phyloP scores from a whole-genome alignment of 371 early-diverging fungal genomes.

The Mucor irregularis region DNA sequence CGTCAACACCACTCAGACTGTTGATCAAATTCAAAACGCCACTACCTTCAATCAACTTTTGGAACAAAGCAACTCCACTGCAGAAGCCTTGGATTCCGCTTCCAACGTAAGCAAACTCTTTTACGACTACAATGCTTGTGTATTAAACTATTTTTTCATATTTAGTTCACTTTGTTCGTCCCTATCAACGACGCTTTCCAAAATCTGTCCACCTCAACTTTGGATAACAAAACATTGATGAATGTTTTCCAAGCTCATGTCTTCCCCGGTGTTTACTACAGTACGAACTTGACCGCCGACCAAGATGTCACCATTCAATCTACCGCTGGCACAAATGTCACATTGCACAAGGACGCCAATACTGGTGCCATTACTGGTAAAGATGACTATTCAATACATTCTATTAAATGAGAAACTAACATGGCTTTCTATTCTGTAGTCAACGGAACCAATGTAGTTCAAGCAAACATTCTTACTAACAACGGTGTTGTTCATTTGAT shows the following conservation, averaged over 20 bases:
- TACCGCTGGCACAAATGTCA: slow-evolving; percentile 1
- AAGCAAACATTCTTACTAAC: slow-evolving; percentile 37
- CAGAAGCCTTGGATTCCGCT: not conserved
- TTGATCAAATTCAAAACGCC: slow-evolving; percentile 14
- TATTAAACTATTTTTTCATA: too few species aligned
- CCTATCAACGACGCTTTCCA: slow-evolving; percentile 29
- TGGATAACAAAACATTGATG: slow-evolving; percentile 7
- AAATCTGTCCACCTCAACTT: not conserved
- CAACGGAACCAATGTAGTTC: slow-evolving; percentile 29
- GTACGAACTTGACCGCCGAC: slow-evolving; percentile 35
- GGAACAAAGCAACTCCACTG: not conserved
- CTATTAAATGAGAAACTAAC: not conserved
- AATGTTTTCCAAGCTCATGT: slow-evolving; percentile 34
- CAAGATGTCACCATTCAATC: not conserved
- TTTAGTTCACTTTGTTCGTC: slow-evolving; percentile 37
- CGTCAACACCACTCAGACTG: slow-evolving; percentile 9
- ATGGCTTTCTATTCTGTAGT: not conserved
- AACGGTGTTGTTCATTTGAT: slow-evolving; percentile 54
- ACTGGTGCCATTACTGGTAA: slow-evolving; percentile 6
- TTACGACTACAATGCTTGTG: too few species aligned
- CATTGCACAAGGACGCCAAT: not conserved
- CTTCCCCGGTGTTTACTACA: slow-evolving; percentile 42
- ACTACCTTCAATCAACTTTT: slow-evolving; percentile 11
- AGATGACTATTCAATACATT: too few species aligned
- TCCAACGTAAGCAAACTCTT: slow-evolving; percentile 13